A percentile compares a stretch with the other conserved stretches of the same genome.
Conservation (phyloP, 805 yeast species). For the Pichia deserticola region DNA sequence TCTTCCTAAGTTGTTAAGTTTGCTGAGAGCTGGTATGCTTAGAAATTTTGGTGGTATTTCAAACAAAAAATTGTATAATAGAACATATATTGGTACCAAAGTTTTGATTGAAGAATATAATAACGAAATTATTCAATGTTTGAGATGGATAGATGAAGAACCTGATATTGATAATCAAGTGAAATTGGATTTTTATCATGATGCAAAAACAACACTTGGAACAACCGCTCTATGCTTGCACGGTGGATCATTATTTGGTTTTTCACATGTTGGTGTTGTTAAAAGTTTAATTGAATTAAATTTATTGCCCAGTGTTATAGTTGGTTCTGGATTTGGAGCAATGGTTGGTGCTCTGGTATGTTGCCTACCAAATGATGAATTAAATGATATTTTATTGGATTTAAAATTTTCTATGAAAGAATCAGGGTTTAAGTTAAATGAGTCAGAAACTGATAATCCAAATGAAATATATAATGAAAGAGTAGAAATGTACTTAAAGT, state of each 20-base stretch:
- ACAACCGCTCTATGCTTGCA: constrained; percentile 85
- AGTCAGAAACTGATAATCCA: constrained; percentile 34
- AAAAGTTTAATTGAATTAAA: constrained; percentile 71
- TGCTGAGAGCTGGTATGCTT: constrained; percentile 74
- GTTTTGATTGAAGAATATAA: constrained; percentile 81
- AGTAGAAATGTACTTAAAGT: constrained; percentile 1
- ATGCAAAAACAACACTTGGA: constrained; percentile 80
- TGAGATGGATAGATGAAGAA: constrained; percentile 31
- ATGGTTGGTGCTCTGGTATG: constrained; percentile 84
- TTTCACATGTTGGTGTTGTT: constrained; percentile 90
- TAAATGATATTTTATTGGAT: constrained; percentile 36
- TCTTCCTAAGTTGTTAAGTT: constrained; percentile 49
- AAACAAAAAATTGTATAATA: constrained; percentile 67
- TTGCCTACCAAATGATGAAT: constrained; percentile 58
- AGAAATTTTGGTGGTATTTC: constrained; percentile 91
- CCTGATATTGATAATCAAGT: constrained; percentile 35
- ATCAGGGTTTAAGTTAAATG: constrained; percentile 32
- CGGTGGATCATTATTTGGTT: constrained; percentile 92
- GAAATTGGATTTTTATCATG: constrained; percentile 73
- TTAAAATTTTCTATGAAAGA: constrained; percentile 24
- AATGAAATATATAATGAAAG: constrained; percentile 23
- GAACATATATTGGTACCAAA: constrained; percentile 85
- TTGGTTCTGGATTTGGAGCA: constrained; percentile 93
- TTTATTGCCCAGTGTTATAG: constrained; percentile 73
- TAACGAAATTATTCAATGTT: constrained; percentile 61